phyloP scores from a whole-genome alignment of 75 land plant species.

The Picea glauca region DNA sequence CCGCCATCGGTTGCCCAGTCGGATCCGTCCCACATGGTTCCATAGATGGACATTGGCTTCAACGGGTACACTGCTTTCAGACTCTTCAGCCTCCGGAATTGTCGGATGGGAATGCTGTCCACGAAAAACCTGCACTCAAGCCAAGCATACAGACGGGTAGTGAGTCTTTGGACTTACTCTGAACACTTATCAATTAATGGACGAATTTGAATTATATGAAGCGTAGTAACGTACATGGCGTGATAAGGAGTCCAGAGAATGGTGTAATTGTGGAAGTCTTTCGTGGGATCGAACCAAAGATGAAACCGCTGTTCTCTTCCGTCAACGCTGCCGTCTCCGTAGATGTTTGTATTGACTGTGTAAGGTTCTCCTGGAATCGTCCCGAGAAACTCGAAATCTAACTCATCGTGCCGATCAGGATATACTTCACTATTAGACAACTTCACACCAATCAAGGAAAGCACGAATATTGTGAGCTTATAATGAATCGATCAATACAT shows the following conservation, averaged over 20 bases:
- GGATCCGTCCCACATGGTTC: conserved; percentile 47
- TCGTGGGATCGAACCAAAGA: conserved; percentile 51
- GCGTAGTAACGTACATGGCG: conserved; percentile 18
- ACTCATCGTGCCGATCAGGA: not conserved
- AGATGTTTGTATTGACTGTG: not conserved
- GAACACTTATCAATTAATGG: too few relatives aligned
- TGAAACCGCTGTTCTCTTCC: conserved; percentile 39
- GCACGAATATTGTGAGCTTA: not conserved
- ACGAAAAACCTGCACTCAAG: conserved; percentile 29
- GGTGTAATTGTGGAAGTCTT: conserved; percentile 29
- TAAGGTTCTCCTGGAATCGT: not conserved
- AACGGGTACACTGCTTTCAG: conserved; percentile 17
- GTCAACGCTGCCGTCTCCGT: conserved; percentile 25
- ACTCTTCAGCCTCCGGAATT: conserved; percentile 12
- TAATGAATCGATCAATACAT: too few relatives aligned
- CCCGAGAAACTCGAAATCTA: not conserved
- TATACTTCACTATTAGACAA: not conserved
- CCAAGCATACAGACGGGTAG: too few relatives aligned
- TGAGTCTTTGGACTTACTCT: too few relatives aligned
- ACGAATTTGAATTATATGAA: too few relatives aligned
- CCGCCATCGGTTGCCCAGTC: conserved; percentile 45
- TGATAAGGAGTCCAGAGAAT: conserved; percentile 37
- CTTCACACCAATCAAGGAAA: not conserved
- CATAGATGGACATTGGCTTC: conserved; percentile 38
- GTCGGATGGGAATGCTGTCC: conserved; percentile 36